Evolutionary conservation across 306 rosid genomes (phyloP), one percentile per base, ranked within the genome.

Genomic region (Bauhinia variegata): DNA sequence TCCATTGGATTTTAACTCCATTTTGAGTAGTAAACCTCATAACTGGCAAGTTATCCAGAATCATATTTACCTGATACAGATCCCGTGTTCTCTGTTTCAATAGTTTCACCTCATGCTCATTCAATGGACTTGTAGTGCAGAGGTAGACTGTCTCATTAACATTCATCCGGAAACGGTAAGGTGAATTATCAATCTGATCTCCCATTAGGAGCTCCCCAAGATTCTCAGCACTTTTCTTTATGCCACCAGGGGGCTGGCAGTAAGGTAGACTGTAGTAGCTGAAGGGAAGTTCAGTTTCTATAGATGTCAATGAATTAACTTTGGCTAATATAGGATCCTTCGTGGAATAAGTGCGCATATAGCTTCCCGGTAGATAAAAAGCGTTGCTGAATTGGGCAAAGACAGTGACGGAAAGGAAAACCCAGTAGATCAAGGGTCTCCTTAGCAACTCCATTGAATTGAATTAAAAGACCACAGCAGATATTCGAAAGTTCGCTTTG

Each of bases 201-300:
- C 89, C 89, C 87, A 85, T 82, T 10, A 85, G 87, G 14, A 85
- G 79, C 33, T 85, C 87, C 15, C 87, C 87, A 5, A 85, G 89
- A 82, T 85, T 85, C 81, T 85, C 87, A 0, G 89, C 89, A 17
- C 84, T 85, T 60, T 85, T 82, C 89, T 85, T 85, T 48, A 85
- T 28, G 36, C 87, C 87, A 0, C 34, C 75, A 2, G 4, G 15
- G 30, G 87, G 87, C n/a, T 70, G 0, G 75, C 87, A 85, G 48
- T 82, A 85, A 18, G 89, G 89, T 23, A 85, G 87, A 63, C 75
- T 82, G 64, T 85, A 85, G 63, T 85, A 85, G 75, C 80, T 74
- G 50, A 81, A 85, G 18, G 89, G 89, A 54, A 85, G 82, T 79
- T 85, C 87, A 7, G 89, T 85, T 65, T 85, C 89, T 23, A 85